Conservation (phyloP, 2,329 filamentous ascomycete species). For the Microsporum audouinii region DNA sequence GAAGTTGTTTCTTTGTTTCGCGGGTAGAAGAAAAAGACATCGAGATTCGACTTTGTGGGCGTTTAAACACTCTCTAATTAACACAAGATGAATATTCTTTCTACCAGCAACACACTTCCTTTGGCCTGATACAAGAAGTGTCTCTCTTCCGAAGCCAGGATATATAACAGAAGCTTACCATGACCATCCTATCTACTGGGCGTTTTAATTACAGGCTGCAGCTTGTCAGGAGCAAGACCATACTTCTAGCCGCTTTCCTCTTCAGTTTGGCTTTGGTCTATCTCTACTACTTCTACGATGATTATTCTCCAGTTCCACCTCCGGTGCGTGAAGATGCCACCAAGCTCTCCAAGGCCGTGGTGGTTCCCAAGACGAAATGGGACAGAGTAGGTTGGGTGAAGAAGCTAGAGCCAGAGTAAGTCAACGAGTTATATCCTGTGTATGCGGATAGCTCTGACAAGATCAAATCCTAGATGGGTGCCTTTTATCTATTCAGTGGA, state of each 20-base stretch:
- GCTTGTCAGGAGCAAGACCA: not conserved
- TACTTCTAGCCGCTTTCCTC: not conserved
- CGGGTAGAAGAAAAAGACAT: not conserved
- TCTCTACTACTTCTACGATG: not conserved
- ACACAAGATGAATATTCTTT: not conserved
- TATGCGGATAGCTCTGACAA: not conserved
- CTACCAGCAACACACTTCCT: not conserved
- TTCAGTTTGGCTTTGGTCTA: not conserved
- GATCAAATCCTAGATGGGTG: conserved; percentile 2
- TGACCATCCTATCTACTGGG: not conserved
- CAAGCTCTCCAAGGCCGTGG: conserved; percentile 2
- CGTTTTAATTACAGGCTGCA: not conserved
- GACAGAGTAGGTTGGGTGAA: conserved; percentile 10
- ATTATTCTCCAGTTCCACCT: not conserved
- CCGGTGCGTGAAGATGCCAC: not conserved
- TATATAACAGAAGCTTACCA: not conserved
- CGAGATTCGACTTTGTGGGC: not conserved
- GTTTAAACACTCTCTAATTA: not conserved
- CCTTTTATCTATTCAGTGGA: conserved; percentile 11
- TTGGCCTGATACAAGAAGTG: not conserved
- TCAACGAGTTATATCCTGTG: not conserved
- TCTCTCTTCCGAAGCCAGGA: not conserved
- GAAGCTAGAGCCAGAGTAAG: conserved; percentile 6
- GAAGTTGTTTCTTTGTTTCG: not conserved
- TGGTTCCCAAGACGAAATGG: conserved; percentile 8